Evolutionary conservation across 257 asterid species (phyloP).

Genomic region (Scutellaria galericulata): DNA sequence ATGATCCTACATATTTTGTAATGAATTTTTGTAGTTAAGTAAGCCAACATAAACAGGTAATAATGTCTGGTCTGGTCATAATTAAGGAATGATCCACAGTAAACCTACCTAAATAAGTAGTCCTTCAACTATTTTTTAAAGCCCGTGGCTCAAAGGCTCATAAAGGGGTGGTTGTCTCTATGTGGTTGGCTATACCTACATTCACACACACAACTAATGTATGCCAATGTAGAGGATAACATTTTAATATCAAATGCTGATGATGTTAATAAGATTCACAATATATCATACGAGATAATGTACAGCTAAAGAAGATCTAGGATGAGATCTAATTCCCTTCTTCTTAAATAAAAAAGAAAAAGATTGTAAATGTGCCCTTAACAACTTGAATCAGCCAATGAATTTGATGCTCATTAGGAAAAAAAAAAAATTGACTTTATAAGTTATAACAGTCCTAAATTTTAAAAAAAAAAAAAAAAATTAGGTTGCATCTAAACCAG

Average conservation of each 20-base stretch:
- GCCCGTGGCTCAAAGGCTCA: conserved; percentile 56
- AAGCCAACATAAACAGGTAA: not conserved
- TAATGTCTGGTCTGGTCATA: not conserved
- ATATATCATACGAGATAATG: conserved; percentile 12
- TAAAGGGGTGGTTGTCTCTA: not conserved
- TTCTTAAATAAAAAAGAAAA: too few relatives aligned
- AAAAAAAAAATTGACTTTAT: too few relatives aligned
- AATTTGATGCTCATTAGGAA: too few relatives aligned
- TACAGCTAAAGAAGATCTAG: conserved; percentile 25
- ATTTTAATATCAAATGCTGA: conserved; percentile 6
- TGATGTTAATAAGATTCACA: conserved; percentile 26
- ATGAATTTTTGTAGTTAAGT: too few relatives aligned
- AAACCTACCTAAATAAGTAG: conserved; percentile 30
- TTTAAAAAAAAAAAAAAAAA: too few relatives aligned
- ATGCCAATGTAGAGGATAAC: not conserved
- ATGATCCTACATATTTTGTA: too few relatives aligned
- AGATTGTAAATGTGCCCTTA: too few relatives aligned
- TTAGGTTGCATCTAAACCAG: too few relatives aligned
- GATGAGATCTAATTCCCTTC: conserved; percentile 8
- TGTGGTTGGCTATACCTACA: not conserved
- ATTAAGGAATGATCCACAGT: too few relatives aligned
- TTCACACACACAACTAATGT: not conserved
- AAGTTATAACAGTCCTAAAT: too few relatives aligned
- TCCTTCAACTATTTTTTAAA: not conserved
- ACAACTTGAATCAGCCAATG: too few relatives aligned